phyloP scores from a whole-genome alignment of 2,329 filamentous ascomycete species.

The Hypoxylon sp. region DNA sequence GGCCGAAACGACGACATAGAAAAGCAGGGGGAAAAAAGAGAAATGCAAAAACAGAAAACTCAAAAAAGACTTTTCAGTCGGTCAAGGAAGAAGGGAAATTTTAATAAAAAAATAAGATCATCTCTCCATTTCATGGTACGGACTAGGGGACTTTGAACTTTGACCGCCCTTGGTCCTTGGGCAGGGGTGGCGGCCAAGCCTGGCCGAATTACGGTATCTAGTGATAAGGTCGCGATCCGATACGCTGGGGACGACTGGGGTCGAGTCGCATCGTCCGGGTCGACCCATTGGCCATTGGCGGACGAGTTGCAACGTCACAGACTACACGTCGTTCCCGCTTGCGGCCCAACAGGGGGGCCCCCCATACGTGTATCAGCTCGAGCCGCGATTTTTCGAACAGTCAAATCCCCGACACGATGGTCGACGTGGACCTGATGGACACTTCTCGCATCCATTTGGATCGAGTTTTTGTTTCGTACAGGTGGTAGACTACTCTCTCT shows the following conservation, averaged over 20 bases:
- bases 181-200: conserved; percentile 27
- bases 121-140: conserved; percentile 26
- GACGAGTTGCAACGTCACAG: conserved; percentile 37
- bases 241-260: conserved; percentile 37
- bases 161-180: conserved; percentile 34
- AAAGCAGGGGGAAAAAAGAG: conserved; percentile 18
- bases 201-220: conserved; percentile 29
- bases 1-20: conserved; percentile 37
- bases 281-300: conserved; percentile 36
- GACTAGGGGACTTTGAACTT: no score
- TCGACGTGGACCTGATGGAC: conserved; percentile 31
- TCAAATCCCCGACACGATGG: conserved; percentile 28
- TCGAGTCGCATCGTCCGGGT: conserved; percentile 26
- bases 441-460: conserved; percentile 16
- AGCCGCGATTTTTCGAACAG: conserved; percentile 11
- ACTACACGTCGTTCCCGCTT: conserved; percentile 23
- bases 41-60: conserved; percentile 4
- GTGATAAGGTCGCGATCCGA: conserved; percentile 32
- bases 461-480: conserved; percentile 20
- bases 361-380: conserved; percentile 26
- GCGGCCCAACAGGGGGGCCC: conserved; percentile 36
- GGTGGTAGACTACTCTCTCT: conserved; percentile 11
- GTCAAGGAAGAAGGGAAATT: conserved; percentile 23
- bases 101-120: conserved; percentile 17
- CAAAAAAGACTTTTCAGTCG: conserved; percentile 16